These are phyloP conservation scores for Trichoderma sp. DNA, from an alignment of 2,329 filamentous ascomycete genomes.

Conservation along the genomic window DNA sequence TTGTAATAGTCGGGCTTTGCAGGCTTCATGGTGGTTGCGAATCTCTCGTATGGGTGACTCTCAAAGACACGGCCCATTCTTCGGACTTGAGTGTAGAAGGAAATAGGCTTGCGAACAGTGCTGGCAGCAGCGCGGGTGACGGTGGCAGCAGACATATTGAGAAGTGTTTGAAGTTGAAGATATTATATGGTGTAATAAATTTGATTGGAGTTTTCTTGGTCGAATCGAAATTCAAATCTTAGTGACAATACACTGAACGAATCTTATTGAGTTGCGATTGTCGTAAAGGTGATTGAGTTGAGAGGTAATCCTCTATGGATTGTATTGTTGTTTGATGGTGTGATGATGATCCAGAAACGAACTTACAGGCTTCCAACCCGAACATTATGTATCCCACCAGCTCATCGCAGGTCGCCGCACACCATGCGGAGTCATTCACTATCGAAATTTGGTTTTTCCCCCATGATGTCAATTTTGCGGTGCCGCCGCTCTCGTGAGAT, in stretches of 20 bases:
- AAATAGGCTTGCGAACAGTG: slow-evolving; percentile 12
- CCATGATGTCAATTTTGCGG: slow-evolving; percentile 12
- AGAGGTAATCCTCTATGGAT: slow-evolving; percentile 13
- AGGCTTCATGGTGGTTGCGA: slow-evolving; percentile 2
- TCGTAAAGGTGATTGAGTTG: slow-evolving; percentile 9
- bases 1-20: slow-evolving; percentile 4
- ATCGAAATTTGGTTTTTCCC: not conserved
- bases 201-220: not conserved
- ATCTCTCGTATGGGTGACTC: slow-evolving; percentile 9
- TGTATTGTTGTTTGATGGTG: slow-evolving; percentile 12
- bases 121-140: slow-evolving; percentile 3
- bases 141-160: slow-evolving; percentile 10
- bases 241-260: slow-evolving; percentile 1
- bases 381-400: slow-evolving; percentile 13
- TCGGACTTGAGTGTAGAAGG: slow-evolving; percentile 12
- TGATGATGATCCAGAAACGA: slow-evolving; percentile 9
- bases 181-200: not conserved
- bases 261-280: slow-evolving; percentile 8
- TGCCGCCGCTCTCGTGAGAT: not conserved
- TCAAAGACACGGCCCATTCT: slow-evolving; percentile 14
- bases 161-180: not conserved
- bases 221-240: not conserved
- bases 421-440: not conserved
- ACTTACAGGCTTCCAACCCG: not conserved
- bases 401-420: slow-evolving; percentile 7